Conservation (phyloP, 78 protist species). For the Creolimax fragrantissima region DNA sequence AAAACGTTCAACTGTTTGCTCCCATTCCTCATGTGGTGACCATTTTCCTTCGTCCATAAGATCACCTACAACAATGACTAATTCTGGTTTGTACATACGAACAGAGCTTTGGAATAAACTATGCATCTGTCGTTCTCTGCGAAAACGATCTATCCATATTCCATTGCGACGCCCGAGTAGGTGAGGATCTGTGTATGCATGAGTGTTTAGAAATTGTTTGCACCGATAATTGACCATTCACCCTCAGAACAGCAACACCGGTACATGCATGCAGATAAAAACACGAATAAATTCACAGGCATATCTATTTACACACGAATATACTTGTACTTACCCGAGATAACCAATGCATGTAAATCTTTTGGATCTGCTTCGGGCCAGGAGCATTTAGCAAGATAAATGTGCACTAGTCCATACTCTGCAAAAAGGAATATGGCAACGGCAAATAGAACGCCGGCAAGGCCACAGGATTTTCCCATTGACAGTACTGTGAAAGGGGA, state of each 20-base stretch:
- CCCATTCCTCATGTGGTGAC: not conserved
- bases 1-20: not conserved
- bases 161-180: not conserved
- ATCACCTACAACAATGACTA: not conserved
- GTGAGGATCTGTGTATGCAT: not conserved
- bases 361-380: not conserved
- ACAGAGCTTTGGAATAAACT: not conserved
- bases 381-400: not conserved
- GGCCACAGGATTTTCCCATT: not conserved
- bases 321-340: not conserved
- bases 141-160: not conserved
- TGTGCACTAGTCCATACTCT: not conserved
- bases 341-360: not conserved
- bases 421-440: not conserved
- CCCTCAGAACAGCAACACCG: too few species aligned
- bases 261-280: not conserved
- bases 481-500: too few species aligned
- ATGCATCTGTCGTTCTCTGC: not conserved
- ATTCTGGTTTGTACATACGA: not conserved
- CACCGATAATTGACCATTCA: too few species aligned
- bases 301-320: not conserved
- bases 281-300: not conserved
- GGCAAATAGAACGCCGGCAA: not conserved
- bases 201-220: not conserved
- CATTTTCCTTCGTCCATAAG: not conserved